Base-by-base conservation (phyloP, 2,329 filamentous ascomycete genomes). In the Trichocomaceae sp. region DNA sequence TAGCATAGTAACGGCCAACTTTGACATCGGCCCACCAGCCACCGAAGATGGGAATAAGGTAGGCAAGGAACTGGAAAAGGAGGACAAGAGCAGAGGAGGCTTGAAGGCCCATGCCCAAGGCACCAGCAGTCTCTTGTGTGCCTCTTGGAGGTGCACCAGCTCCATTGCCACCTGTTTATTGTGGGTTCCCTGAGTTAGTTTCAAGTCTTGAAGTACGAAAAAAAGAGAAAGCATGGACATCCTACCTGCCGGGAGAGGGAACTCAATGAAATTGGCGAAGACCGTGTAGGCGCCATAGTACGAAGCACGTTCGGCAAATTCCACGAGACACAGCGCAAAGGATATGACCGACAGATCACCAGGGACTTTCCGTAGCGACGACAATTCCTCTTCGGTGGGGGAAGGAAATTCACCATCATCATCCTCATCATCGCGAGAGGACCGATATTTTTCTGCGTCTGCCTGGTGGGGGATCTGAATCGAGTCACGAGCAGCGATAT, bases 1-100 rank as follows among this genome's bases (percentile, higher is more conserved):
- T 88, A 37, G 86, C 88, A 63, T 80, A 79, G 71, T 84, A 88
- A 57, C 85, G 84, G 13, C 86, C 86, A 64, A 82, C 79, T 67
- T 83, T 85, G 60, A 83, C 79, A 71, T 90, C 87, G 10, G 87
- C 85, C 60, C 86, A 64, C 66, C 78, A 83, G n/a, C 77, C 81
- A 59, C 82, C 82, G 20, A 83, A 60, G 6, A 85, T 74, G 42
- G 82, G 82, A 69, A 81, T 81, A 52, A 83, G 57, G 63, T 84
- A 84, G 57, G 80, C 79, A 72, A 83, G 85, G 71, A 85, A 85
- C 58, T 77, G 72, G 68, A 84, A 84, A 68, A 84, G 62, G 60
- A 77, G 71, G 81, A 83, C 26, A 78, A 78, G 72, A 35, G 82
- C 72, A 7, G 79, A 79, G 41, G 78, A 79, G 48, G 79, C 71